Evolutionary conservation across 2,329 filamentous ascomycete genomes (phyloP).

Genomic region (Talaromyces sp.): DNA sequence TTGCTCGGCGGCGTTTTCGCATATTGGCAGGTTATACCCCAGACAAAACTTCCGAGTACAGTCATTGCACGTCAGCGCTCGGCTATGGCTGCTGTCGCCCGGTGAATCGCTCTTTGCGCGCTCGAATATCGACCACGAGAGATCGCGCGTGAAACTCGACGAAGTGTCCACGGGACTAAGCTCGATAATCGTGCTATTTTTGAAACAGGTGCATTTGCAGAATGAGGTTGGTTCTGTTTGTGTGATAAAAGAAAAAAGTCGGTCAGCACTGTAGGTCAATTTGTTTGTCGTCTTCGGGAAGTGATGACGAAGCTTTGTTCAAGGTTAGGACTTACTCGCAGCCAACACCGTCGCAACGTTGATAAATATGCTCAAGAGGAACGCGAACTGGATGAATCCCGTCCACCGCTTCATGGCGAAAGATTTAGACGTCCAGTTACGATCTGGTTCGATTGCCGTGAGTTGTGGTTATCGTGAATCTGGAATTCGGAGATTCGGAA

Average conservation of each 20-base stretch:
- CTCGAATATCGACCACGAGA: neutral
- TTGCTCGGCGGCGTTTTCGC: constrained; percentile 56
- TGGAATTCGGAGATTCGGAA: neutral
- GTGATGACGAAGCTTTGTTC: neutral
- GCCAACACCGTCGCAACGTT: constrained; percentile 25
- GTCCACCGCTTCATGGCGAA: constrained; percentile 16
- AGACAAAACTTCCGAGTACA: constrained; percentile 64
- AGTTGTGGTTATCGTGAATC: neutral
- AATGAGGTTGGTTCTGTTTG: constrained; percentile 53
- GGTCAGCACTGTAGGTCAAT: neutral
- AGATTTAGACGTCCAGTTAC: neutral
- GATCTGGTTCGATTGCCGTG: neutral
- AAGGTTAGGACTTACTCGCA: constrained; percentile 25
- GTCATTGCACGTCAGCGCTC: constrained; percentile 54
- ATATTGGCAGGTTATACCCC: constrained; percentile 56
- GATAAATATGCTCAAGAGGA: constrained; percentile 23
- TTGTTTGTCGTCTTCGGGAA: neutral
- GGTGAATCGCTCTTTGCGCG: neutral
- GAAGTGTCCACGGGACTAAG: constrained; percentile 40
- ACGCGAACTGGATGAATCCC: constrained; percentile 14
- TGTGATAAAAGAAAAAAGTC: neutral
- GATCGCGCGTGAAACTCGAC: neutral
- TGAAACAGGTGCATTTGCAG: constrained; percentile 67
- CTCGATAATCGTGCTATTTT: constrained; percentile 62
- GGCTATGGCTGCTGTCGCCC: constrained; percentile 23